These are phyloP conservation scores for Eudorina sp. DNA, from an alignment of 139 green algal species.

Conservation along the genomic window DNA sequence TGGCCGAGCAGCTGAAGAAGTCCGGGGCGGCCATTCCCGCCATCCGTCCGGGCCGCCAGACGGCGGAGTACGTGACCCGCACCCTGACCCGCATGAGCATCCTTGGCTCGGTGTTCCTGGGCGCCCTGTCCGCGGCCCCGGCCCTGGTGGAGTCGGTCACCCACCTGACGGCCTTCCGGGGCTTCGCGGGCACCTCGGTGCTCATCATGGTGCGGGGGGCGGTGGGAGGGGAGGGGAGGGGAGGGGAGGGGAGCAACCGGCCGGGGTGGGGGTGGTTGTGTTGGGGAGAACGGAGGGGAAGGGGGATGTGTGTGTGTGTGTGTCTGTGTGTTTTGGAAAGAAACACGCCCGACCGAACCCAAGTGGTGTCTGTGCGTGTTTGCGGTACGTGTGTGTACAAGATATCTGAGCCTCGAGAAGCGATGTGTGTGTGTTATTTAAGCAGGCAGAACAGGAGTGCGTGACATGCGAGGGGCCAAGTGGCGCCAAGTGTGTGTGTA, in stretches of 20 bases:
- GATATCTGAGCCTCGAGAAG: too few relatives aligned
- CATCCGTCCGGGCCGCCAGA: slow-evolving; percentile 91
- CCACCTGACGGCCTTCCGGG: slow-evolving; percentile 91
- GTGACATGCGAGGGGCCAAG: too few relatives aligned
- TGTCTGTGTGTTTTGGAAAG: too few relatives aligned
- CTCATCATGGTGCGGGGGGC: slow-evolving; percentile 86
- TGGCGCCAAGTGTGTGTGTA: too few relatives aligned
- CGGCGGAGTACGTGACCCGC: slow-evolving; percentile 92
- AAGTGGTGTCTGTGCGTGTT: too few relatives aligned
- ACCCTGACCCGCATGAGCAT: slow-evolving; percentile 95
- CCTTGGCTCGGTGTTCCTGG: slow-evolving; percentile 95
- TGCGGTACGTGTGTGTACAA: too few relatives aligned
- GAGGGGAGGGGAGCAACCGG: background rate
- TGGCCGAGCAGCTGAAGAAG: slow-evolving; percentile 97
- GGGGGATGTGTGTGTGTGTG: too few relatives aligned
- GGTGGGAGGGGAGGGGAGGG: background rate
- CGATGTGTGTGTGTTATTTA: too few relatives aligned
- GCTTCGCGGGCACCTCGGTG: slow-evolving; percentile 97
- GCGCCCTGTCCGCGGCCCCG: slow-evolving; percentile 87
- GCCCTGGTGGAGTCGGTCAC: slow-evolving; percentile 89
- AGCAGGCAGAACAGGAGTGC: too few relatives aligned
- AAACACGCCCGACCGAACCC: too few relatives aligned
- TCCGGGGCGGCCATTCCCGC: slow-evolving; percentile 90
- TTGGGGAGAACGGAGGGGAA: too few relatives aligned
- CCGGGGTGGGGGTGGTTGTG: too few relatives aligned